phyloP scores from a whole-genome alignment of 2,329 filamentous ascomycete genomes.

The Fusarium avenaceum region DNA sequence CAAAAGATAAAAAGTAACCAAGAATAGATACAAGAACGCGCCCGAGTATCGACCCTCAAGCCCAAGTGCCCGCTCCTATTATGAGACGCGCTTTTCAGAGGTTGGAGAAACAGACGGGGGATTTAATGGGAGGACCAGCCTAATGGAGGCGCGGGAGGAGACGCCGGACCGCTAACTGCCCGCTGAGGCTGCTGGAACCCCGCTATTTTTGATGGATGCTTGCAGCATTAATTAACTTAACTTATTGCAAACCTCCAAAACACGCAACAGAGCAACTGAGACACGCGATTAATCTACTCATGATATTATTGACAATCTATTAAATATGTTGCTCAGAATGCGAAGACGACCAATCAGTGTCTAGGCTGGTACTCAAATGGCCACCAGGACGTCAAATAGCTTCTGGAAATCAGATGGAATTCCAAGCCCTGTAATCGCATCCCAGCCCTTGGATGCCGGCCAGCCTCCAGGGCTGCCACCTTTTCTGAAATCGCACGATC shows the following conservation, averaged over 20 bases:
- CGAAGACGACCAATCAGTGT: neutral
- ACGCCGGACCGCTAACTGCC: constrained; percentile 29
- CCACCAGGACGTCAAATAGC: constrained; percentile 53
- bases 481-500: constrained; percentile 56
- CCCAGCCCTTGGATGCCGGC: constrained; percentile 61
- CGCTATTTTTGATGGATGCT: constrained; percentile 1
- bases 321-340: constrained; percentile 1
- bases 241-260: neutral
- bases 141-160: constrained; percentile 4
- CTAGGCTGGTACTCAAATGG: constrained; percentile 19
- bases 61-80: constrained; percentile 23
- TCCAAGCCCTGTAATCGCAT: constrained; percentile 65
- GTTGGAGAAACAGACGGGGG: constrained; percentile 25
- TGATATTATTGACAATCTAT: constrained; percentile 7
- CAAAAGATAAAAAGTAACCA: neutral
- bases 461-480: constrained; percentile 57
- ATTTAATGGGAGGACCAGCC: constrained; percentile 11
- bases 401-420: constrained; percentile 59
- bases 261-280: neutral
- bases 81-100: constrained; percentile 39
- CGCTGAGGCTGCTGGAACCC: constrained; percentile 8
- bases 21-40: constrained; percentile 20
- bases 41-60: constrained; percentile 6
- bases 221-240: neutral
- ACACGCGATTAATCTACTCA: neutral